phyloP scores from a whole-genome alignment of 164 flowering plant species.

The Warburgia ugandensis region DNA sequence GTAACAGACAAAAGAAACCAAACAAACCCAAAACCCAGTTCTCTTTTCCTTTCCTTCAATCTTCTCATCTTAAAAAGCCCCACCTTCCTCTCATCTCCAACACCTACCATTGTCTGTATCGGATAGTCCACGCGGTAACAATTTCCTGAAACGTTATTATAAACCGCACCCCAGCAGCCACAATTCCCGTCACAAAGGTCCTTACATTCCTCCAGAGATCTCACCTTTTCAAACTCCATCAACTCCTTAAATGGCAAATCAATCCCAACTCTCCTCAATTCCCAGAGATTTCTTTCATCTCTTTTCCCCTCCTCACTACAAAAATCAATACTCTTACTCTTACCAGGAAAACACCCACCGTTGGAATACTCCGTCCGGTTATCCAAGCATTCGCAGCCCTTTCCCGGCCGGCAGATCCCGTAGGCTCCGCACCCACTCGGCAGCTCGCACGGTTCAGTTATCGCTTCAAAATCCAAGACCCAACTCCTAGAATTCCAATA shows the following conservation, averaged over 20 bases:
- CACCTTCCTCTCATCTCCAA: constrained; percentile 44
- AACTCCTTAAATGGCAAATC: constrained; percentile 75
- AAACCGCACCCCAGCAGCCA: constrained; percentile 80
- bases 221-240: constrained; percentile 41
- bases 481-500: constrained; percentile 66
- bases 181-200: constrained; percentile 53
- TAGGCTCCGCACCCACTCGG: constrained; percentile 75
- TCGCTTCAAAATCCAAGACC: constrained; percentile 53
- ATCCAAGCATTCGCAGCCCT: constrained; percentile 61
- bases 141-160: constrained; percentile 64
- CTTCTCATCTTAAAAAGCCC: constrained; percentile 58
- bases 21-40: constrained; percentile 22
- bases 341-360: constrained; percentile 27
- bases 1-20: constrained; percentile 29
- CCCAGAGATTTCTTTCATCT: constrained; percentile 14
- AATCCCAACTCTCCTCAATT: constrained; percentile 47
- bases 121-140: constrained; percentile 73
- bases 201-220: constrained; percentile 50
- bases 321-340: constrained; percentile 40
- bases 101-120: constrained; percentile 49
- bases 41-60: constrained; percentile 14
- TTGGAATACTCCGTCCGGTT: constrained; percentile 32
- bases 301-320: constrained; percentile 22
- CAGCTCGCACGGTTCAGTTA: constrained; percentile 51
- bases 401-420: constrained; percentile 62